Evolutionary conservation across 2,329 filamentous ascomycete genomes (phyloP).

Genomic region (Colletotrichum destructivum): DNA sequence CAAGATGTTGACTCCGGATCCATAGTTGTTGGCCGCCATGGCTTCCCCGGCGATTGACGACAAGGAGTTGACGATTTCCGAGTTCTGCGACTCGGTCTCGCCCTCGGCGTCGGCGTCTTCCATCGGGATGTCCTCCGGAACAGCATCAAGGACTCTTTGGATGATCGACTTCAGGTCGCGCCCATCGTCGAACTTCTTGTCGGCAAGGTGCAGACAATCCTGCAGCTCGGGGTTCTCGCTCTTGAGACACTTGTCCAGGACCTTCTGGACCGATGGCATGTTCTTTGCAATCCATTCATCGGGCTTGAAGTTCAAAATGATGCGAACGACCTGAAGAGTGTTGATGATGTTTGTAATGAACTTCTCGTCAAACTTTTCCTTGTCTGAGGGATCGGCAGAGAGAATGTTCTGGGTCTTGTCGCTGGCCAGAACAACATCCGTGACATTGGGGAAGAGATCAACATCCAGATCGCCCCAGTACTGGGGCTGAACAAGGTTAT

Average conservation of each 20-base stretch:
- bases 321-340: constrained; percentile 90
- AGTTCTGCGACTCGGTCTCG: constrained; percentile 83
- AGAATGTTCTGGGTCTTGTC: constrained; percentile 80
- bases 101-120: constrained; percentile 87
- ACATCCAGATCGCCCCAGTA: constrained; percentile 95
- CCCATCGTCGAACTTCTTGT: constrained; percentile 78
- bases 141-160: constrained; percentile 87
- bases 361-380: constrained; percentile 85
- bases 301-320: constrained; percentile 88
- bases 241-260: constrained; percentile 90
- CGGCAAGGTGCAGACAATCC: constrained; percentile 86
- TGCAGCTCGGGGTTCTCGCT: constrained; percentile 94
- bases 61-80: constrained; percentile 88
- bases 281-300: constrained; percentile 92
- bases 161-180: constrained; percentile 82
- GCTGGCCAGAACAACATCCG: constrained; percentile 85
- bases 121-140: constrained; percentile 84
- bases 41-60: constrained; percentile 91
- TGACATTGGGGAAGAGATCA: constrained; percentile 91
- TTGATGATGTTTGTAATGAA: constrained; percentile 93
- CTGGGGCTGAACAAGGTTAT: constrained; percentile 86
- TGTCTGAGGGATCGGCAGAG: constrained; percentile 71
- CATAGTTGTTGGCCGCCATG: constrained; percentile 84
- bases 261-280: constrained; percentile 83
- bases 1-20: constrained; percentile 91